Percentiles rank a stretch among this genome's conserved stretches.
phyloP scores from a whole-genome alignment of 1,284 basidiomycete genomes.

The Moesziomyces parantarcticus region DNA sequence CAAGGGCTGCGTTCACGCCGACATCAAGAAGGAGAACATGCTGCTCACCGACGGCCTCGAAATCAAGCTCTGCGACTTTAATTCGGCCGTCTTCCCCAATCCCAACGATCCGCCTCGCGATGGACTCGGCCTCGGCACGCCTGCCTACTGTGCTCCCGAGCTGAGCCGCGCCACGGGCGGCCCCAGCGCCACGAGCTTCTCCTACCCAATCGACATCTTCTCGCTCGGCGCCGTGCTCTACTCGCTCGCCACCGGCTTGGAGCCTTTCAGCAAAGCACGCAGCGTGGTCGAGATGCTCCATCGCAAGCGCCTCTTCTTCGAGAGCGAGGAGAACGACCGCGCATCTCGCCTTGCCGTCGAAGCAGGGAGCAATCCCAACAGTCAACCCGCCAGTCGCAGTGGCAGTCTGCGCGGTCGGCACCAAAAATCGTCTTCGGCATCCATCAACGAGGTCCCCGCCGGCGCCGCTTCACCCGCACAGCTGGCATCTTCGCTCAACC shows the following conservation, averaged over 20 bases:
- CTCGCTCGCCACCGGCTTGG: conserved; percentile 60
- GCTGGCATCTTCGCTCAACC: conserved; percentile 17
- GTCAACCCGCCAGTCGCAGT: conserved; percentile 39
- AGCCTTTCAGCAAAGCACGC: conserved; percentile 57
- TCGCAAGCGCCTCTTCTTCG: conserved; percentile 61
- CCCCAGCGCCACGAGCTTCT: conserved; percentile 40
- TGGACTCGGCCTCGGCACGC: conserved; percentile 61
- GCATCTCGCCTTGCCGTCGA: conserved; percentile 47
- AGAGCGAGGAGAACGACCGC: conserved; percentile 63
- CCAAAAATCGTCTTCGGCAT: conserved; percentile 2
- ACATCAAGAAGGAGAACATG: conserved; percentile 67
- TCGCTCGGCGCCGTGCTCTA: conserved; percentile 64
- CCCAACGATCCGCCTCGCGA: conserved; percentile 56
- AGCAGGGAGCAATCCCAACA: conserved; percentile 41
- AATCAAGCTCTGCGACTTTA: conserved; percentile 66
- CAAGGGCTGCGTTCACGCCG: conserved; percentile 62
- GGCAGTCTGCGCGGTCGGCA: conserved; percentile 43
- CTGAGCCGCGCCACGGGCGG: conserved; percentile 52
- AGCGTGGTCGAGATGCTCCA: conserved; percentile 64
- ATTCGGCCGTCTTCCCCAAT: conserved; percentile 64
- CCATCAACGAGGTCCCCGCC: conserved; percentile 1
- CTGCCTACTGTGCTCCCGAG: conserved; percentile 65
- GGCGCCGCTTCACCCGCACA: conserved; percentile 15
- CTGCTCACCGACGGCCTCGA: conserved; percentile 55
- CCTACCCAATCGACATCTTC: conserved; percentile 63